phyloP scores from a whole-genome alignment of 257 asterid genomes.

The Solanum infundibuliforme region DNA sequence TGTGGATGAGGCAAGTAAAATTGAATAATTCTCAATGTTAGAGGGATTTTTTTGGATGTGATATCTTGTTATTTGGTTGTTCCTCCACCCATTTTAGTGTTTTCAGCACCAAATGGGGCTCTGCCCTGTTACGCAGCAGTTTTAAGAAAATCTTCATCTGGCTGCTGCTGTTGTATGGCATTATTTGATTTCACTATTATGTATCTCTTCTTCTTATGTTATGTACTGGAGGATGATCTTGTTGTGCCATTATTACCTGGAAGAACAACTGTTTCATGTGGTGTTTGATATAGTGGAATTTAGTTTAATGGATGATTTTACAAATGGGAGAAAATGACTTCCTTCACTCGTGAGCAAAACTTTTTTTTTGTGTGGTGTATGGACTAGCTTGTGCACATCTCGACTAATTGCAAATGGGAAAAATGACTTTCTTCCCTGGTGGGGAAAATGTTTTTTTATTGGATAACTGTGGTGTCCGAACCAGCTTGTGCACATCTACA shows the following conservation, averaged over 20 bases:
- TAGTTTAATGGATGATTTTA: not conserved
- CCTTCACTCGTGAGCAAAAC: not conserved
- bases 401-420: not conserved
- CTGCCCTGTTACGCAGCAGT: not conserved
- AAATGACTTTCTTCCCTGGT: not conserved
- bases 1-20: not conserved
- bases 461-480: not conserved
- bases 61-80: not conserved
- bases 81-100: conserved; percentile 6
- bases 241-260: not conserved
- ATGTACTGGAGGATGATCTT: not conserved
- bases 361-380: too few relatives aligned
- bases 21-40: not conserved
- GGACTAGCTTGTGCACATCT: too few relatives aligned
- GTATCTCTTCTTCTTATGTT: not conserved
- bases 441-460: not conserved
- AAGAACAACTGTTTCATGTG: not conserved
- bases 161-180: not conserved
- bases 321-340: not conserved
- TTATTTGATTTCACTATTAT: not conserved
- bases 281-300: not conserved
- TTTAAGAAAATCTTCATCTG: not conserved
- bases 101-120: conserved; percentile 4
- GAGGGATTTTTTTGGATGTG: conserved; percentile 11
- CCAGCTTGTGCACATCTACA: not conserved